These are phyloP conservation scores for Juglanconis juglandina DNA, from an alignment of 2,329 filamentous ascomycete genomes.

Conservation along the genomic window DNA sequence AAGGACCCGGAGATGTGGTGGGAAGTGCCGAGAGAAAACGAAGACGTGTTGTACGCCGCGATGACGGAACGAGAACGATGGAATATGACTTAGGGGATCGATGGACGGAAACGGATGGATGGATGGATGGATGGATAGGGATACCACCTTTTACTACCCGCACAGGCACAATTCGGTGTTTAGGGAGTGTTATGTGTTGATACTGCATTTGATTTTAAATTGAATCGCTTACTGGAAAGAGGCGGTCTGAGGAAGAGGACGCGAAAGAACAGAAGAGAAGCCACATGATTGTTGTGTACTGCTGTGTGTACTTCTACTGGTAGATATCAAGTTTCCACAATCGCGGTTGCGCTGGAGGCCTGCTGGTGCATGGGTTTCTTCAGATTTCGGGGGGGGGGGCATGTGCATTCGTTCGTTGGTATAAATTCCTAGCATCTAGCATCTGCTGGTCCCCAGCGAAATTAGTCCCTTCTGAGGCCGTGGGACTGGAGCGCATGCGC, in stretches of 20 bases:
- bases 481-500: no score
- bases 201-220: conserved; percentile 13
- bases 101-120: neutral
- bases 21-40: neutral
- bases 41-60: neutral
- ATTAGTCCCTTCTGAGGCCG: no score
- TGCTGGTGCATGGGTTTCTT: no score
- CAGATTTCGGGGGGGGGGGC: no score
- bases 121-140: conserved; percentile 3
- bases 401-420: no score
- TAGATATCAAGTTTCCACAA: neutral
- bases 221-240: conserved; percentile 9
- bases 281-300: no score
- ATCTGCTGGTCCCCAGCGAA: no score
- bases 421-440: no score
- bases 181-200: conserved; percentile 3
- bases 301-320: neutral
- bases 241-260: neutral
- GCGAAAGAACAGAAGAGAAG: neutral
- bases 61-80: conserved; percentile 1
- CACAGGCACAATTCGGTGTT: conserved; percentile 14
- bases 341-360: no score
- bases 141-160: conserved; percentile 14
- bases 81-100: conserved; percentile 8
- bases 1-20: conserved; percentile 21